phyloP scores from a whole-genome alignment of 1,284 basidiomycete genomes.

The Neotropicomus parvogracilis region DNA sequence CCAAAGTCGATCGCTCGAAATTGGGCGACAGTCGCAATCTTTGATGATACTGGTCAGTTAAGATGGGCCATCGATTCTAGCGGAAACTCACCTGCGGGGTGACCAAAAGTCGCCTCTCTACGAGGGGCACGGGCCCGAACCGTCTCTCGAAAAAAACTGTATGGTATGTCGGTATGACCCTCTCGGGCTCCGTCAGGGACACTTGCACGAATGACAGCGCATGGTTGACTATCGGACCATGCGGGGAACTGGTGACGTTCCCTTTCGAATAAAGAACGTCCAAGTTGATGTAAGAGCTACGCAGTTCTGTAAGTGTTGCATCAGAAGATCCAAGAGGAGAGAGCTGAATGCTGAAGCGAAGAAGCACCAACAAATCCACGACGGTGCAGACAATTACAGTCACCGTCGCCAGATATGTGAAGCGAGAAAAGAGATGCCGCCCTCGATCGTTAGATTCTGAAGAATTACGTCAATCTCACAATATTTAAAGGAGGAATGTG shows the following conservation, averaged over 20 bases:
- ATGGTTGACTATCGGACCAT: slow-evolving; percentile 3
- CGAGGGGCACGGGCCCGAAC: slow-evolving; percentile 3
- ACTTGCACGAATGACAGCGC: slow-evolving; percentile 2
- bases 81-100: slow-evolving; percentile 2
- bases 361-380: slow-evolving; percentile 3
- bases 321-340: too few relatives aligned
- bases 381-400: slow-evolving; percentile 1
- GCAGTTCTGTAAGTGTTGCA: background rate
- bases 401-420: background rate
- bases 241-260: slow-evolving; percentile 1
- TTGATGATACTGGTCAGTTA: background rate
- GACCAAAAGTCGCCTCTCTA: slow-evolving; percentile 1
- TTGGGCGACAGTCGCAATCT: slow-evolving; percentile 6
- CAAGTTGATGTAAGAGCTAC: slow-evolving; percentile 5
- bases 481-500: background rate
- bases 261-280: slow-evolving; percentile 7
- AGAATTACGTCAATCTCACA: background rate
- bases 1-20: slow-evolving; percentile 9
- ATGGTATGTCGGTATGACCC: slow-evolving; percentile 1
- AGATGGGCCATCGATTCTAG: background rate
- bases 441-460: background rate
- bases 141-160: background rate
- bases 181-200: slow-evolving; percentile 1
- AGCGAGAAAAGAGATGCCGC: background rate
- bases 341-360: background rate